Evolutionary conservation across 2,329 filamentous ascomycete genomes (phyloP), one percentile per base, ranked within the genome.

Genomic region (Dendrostoma leiphaemia): DNA sequence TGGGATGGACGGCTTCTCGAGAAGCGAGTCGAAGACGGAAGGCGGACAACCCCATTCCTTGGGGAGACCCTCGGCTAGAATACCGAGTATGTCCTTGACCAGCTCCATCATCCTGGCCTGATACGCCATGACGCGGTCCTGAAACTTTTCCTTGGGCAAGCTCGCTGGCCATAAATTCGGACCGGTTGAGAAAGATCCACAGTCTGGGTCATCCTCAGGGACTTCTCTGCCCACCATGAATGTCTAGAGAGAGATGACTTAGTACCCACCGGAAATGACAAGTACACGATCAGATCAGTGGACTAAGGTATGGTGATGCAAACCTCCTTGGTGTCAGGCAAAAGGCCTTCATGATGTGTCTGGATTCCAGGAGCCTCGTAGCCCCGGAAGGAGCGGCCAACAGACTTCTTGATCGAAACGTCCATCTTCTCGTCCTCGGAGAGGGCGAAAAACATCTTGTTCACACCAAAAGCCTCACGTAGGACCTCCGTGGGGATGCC

Each of bases 161-260:
- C 60, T 60, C n/a, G n/a, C n/a, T 2, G 65, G 65, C 64, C 64
- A 67, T 29, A 65, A 46, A 32, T 67, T 67, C 12, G 65, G 66
- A 1, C 66, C 66, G 2, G 62, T 66, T 8, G 59, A 60, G 53
- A 68, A 66, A 5, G 60, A 62, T 2, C 65, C 65, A 5, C 59
- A 56, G 5, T 67, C 64, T 0, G 63, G 60, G 19, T 62, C 55
- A 38, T 63, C 59, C 29, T 57, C 62, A 13, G 63, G 63, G 37
- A 64, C 61, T 54, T 64, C 63, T 10, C 59, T 51, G 19, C 63
- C 63, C 17, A 63, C 51, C 6, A 61, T 59, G 38, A 63, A 63
- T 37, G 60, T 58, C 61, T 64, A 13, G n/a, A 8, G 17, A 40
- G 37, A 8, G 6, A n/a, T 15, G 17, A 15, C n/a, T 37, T 37